phyloP scores from a whole-genome alignment of 495 filamentous ascomycete species.

The Podospora anserina region DNA sequence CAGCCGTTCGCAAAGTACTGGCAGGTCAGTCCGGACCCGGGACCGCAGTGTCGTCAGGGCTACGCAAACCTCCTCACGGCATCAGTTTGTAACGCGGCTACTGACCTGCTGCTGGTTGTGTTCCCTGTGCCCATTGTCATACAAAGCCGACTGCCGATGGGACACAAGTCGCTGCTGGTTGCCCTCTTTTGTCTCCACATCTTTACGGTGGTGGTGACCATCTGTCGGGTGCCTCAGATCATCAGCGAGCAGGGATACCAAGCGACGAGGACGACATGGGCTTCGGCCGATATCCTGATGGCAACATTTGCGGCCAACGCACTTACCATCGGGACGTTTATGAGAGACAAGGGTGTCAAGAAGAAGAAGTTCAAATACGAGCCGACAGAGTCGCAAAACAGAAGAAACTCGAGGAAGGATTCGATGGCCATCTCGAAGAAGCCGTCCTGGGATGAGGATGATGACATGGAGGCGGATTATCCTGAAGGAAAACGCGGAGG shows the following conservation, averaged over 20 bases:
- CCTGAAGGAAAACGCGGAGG: neutral
- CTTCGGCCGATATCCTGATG: constrained; percentile 71
- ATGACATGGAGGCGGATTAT: neutral
- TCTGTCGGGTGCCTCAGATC: constrained; percentile 71
- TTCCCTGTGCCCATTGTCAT: constrained; percentile 88
- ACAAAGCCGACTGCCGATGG: constrained; percentile 60
- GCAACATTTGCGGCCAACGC: constrained; percentile 73
- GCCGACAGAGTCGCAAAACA: constrained; percentile 19
- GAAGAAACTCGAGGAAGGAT: constrained; percentile 7
- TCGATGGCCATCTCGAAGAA: constrained; percentile 10
- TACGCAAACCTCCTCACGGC: constrained; percentile 79
- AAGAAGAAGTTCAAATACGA: constrained; percentile 65
- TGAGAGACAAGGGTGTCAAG: constrained; percentile 73
- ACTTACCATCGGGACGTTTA: constrained; percentile 74
- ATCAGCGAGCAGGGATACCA: constrained; percentile 61
- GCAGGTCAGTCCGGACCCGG: constrained; percentile 86
- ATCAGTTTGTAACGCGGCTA: constrained; percentile 75
- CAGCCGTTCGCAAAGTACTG: constrained; percentile 79
- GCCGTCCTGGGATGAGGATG: constrained; percentile 14
- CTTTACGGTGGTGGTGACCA: constrained; percentile 64
- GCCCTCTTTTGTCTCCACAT: constrained; percentile 75
- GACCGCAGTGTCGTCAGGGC: constrained; percentile 73
- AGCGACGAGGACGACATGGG: constrained; percentile 69
- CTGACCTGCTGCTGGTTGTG: constrained; percentile 78
- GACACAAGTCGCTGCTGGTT: constrained; percentile 60